Evolutionary conservation across 2,329 filamentous ascomycete species (phyloP).

Genomic region (Clarireedia homoeocarpa): DNA sequence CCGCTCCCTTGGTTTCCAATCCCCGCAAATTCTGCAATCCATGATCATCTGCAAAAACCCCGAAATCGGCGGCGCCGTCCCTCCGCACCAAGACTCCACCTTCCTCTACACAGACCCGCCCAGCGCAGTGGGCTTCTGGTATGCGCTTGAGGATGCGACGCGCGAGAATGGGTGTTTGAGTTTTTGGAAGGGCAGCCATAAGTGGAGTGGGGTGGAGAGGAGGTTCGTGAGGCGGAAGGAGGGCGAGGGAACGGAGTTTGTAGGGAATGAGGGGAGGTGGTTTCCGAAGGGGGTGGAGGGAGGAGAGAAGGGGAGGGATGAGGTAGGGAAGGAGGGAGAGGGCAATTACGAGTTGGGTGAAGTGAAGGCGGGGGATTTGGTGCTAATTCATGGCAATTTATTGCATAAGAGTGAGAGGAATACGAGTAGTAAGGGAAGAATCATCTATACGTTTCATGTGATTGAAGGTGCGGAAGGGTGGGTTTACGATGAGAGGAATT

Average conservation of each 20-base stretch:
- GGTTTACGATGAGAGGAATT: constrained; percentile 79
- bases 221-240: constrained; percentile 63
- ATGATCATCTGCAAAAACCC: constrained; percentile 99
- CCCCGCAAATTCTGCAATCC: constrained; percentile 66
- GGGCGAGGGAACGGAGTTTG: constrained; percentile 56
- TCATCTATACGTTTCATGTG: constrained; percentile 96
- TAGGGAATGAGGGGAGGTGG: constrained; percentile 55
- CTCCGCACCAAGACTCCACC: constrained; percentile 84
- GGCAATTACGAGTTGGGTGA: constrained; percentile 70
- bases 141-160: constrained; percentile 88
- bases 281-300: constrained; percentile 52
- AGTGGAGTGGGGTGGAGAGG: constrained; percentile 59
- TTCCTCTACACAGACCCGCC: constrained; percentile 89
- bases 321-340: constrained; percentile 21
- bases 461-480: constrained; percentile 67
- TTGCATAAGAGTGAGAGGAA: constrained; percentile 97
- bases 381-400: constrained; percentile 92
- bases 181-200: constrained; percentile 78
- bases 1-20: constrained; percentile 39
- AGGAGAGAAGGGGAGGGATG: constrained; percentile 32
- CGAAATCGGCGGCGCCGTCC: constrained; percentile 87
- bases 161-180: constrained; percentile 80
- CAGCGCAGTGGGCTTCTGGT: constrained; percentile 92
- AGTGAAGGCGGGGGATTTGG: constrained; percentile 83
- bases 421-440: constrained; percentile 72